A percentile compares a stretch with the other conserved stretches of the same genome.
Evolutionary conservation across 805 yeast genomes (phyloP).

Genomic region (Pichia sporocuriosa): DNA sequence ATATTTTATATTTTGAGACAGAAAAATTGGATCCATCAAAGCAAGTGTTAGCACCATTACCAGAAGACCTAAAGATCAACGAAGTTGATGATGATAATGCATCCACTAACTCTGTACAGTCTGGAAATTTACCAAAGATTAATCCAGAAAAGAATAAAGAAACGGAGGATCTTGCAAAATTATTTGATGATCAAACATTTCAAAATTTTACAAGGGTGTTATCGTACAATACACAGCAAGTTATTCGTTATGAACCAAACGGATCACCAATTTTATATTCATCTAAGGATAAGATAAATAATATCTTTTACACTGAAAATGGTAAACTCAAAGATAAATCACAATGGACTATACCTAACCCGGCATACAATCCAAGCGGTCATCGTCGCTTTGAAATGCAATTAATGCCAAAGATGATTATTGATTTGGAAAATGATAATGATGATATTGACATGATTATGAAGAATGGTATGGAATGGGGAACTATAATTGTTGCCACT

Average conservation of each 20-base stretch:
- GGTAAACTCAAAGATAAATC: conserved; percentile 18
- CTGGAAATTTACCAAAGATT: conserved; percentile 17
- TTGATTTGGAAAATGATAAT: conserved; percentile 57
- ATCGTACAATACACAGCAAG: conserved; percentile 79
- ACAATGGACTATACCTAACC: conserved; percentile 42
- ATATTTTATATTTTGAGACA: conserved; percentile 61
- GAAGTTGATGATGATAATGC: conserved; percentile 13
- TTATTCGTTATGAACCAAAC: conserved; percentile 74
- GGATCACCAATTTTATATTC: conserved; percentile 75
- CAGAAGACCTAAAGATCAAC: conserved; percentile 30
- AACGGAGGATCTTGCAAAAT: conserved; percentile 41
- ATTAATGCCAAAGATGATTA: conserved; percentile 87
- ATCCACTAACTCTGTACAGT: conserved; percentile 4
- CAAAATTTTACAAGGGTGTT: conserved; percentile 70
- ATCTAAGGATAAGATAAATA: conserved; percentile 48
- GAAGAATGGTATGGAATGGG: conserved; percentile 92
- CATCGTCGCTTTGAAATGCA: conserved; percentile 74
- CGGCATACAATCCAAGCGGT: conserved; percentile 55
- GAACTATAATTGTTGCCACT: conserved; percentile 80
- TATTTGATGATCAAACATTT: conserved; percentile 70
- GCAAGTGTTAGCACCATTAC: conserved; percentile 36
- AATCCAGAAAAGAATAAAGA: conserved; percentile 23
- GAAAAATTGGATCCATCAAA: conserved; percentile 54
- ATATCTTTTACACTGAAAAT: conserved; percentile 30
- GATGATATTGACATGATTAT: conserved; percentile 35